Percentiles rank a stretch among this genome's conserved stretches.
These are phyloP conservation scores for Spathaspora arborariae DNA, from an alignment of 805 yeast genomes.

Conservation along the genomic window DNA sequence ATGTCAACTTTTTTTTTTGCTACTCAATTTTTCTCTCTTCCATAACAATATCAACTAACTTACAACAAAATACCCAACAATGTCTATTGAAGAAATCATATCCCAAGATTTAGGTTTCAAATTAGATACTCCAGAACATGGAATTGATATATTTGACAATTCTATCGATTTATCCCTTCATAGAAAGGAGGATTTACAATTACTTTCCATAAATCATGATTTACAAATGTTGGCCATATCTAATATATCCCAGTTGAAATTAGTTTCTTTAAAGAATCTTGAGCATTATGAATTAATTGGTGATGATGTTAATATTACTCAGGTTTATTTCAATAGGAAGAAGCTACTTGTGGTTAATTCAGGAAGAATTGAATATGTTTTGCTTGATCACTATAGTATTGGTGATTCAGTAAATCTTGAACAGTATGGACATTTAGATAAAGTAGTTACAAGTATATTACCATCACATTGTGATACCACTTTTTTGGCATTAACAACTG, in stretches of 20 bases:
- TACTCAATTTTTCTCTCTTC: neutral
- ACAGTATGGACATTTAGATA: neutral
- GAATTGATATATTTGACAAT: slow-evolving; percentile 19
- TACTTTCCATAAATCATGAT: slow-evolving; percentile 27
- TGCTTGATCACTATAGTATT: neutral
- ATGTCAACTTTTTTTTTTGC: too few species aligned
- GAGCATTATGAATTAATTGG: neutral
- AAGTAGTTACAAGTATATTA: neutral
- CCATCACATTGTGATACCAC: neutral
- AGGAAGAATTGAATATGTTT: slow-evolving; percentile 5
- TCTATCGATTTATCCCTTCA: slow-evolving; percentile 20
- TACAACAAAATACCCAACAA: neutral
- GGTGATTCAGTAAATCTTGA: neutral
- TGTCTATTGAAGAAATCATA: slow-evolving; percentile 7
- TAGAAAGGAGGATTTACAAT: slow-evolving; percentile 15
- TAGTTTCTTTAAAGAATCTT: slow-evolving; percentile 15
- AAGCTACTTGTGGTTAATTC: slow-evolving; percentile 23
- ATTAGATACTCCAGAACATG: slow-evolving; percentile 22
- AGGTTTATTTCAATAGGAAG: slow-evolving; percentile 23
- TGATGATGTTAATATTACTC: slow-evolving; percentile 11
- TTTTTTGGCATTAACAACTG: slow-evolving; percentile 1
- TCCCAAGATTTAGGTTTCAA: slow-evolving; percentile 40
- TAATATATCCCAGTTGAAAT: slow-evolving; percentile 19
- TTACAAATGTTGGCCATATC: slow-evolving; percentile 29
- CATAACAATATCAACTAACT: neutral